Evolutionary conservation across 2,329 filamentous ascomycete species (phyloP), one percentile per base, ranked within the genome.

Genomic region (Scleromitrula shiraiana): DNA sequence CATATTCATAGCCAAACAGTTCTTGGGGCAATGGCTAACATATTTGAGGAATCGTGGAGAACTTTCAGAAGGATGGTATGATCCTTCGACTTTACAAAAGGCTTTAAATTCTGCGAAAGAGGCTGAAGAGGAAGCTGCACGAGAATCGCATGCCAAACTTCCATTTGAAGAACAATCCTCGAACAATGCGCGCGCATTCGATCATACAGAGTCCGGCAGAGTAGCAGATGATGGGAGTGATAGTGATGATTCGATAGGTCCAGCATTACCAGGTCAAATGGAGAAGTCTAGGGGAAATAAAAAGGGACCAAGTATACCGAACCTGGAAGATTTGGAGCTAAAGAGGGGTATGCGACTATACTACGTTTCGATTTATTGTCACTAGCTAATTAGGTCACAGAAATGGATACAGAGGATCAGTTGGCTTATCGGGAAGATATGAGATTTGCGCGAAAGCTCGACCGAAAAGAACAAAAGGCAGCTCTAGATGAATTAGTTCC

Each of bases 1-100:
- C 22, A 15, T 32, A 19, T 15, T 23, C 20, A 9, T 24, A 41
- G n/a, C n/a, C n/a, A 37, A 46, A n/a, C 29, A 12, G 26, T 29
- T 17, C 10, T 41, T 35, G 15, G 24, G 20, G 4, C 37, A 22
- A 17, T 27, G 41, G 41, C 73, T 80, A 65, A 80, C 70, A 65
- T 66, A 57, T 57, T 57, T 60, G 64, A 85, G 81, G 81, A 98
- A 98, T 70, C 78, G 80, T 59, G 84, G 82, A 62, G 87, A 91
- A 68, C 72, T 97, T 54, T 84, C 86, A 4, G 84, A 91, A 65
- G 88, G 88, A 39, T 98, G 91, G 91, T 98, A 97, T 67, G 88
- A 94, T 62, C 85, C 89, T 7, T 77, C 77, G 50, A 85, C 68
- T 7, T 54, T 64, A 24, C 63, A 65, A 8, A 64, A 62, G 54